Evolutionary conservation across 495 filamentous ascomycete species (phyloP), one percentile per base, ranked within the genome.

Genomic region (Trichoderma erinaceum): DNA sequence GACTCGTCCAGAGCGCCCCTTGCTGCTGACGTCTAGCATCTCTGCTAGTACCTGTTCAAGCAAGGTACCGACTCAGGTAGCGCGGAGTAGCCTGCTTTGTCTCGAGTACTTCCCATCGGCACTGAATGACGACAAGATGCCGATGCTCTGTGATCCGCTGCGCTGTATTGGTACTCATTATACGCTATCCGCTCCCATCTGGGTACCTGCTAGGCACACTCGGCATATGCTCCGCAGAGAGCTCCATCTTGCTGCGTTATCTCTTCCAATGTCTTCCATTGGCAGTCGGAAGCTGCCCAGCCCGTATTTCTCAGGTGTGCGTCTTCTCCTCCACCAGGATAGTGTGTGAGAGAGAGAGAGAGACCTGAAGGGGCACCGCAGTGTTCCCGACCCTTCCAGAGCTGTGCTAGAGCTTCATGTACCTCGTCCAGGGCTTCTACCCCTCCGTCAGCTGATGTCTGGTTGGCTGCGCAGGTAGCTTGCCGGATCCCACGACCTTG

Each of bases 241-340:
- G 56, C 56, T 61, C 56, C 56, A 61, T 61, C 56, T 32, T 8
- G 56, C 56, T 16, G 56, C 56, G 56, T 61, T 61, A 61, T 61
- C 56, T 61, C 15, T 32, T 29, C 29, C 29, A 29, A 29, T 7
- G 56, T 32, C 56, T 32, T 32, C 21, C 56, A 18, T 18, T 61
- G 56, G 4, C 56, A 15, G 23, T 15, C 16, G 50, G 50, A 58
- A 58, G 7, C 50, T 21, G 50, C 12, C 23, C n/a, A 58, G 23
- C 56, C 25, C 56, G 25, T 29, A 61, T 52, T 52, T 7, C 25
- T 18, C 11, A 61, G 23, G 25, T 61, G 56, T 18, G 23, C 25
- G 23, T 18, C 27, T 32, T 15, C 56, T 25, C 25, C 56, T 61
- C 56, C 16, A 16, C 48, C 48, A 46, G 4, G 0, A 2, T 7